Evolutionary conservation across 2,329 filamentous ascomycete genomes (phyloP).

Genomic region (Xylaria sp.): DNA sequence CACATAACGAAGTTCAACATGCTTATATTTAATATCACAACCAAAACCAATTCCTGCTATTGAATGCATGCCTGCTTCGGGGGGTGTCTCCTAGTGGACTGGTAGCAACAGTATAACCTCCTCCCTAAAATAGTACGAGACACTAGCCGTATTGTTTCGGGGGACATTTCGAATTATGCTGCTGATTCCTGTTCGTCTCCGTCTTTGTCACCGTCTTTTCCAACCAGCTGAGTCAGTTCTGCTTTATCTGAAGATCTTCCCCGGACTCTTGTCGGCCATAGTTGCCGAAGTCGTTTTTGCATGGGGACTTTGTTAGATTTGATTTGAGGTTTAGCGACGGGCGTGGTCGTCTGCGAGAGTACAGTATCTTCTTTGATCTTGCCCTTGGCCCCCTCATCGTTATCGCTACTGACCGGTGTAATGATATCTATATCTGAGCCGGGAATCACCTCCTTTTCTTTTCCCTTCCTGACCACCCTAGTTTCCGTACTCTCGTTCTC

Average conservation of each 20-base stretch:
- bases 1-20: constrained; percentile 6
- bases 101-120: neutral
- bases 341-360: neutral
- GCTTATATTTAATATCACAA: constrained; percentile 28
- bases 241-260: constrained; percentile 28
- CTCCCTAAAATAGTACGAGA: neutral
- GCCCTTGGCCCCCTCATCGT: neutral
- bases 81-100: constrained; percentile 11
- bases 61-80: constrained; percentile 7
- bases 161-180: constrained; percentile 6
- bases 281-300: constrained; percentile 28
- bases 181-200: neutral
- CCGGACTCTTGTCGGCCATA: constrained; percentile 15
- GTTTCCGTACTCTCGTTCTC: neutral
- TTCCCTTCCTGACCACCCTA: constrained; percentile 17
- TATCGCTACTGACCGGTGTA: neutral
- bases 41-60: constrained; percentile 19
- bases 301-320: constrained; percentile 24
- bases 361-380: neutral
- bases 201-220: neutral
- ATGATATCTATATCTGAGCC: neutral
- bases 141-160: constrained; percentile 13
- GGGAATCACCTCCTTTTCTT: constrained; percentile 26
- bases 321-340: neutral
- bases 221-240: constrained; percentile 1